These are phyloP conservation scores for Nicotiana rustica DNA, from an alignment of 305 asterid genomes.

Conservation along the genomic window DNA sequence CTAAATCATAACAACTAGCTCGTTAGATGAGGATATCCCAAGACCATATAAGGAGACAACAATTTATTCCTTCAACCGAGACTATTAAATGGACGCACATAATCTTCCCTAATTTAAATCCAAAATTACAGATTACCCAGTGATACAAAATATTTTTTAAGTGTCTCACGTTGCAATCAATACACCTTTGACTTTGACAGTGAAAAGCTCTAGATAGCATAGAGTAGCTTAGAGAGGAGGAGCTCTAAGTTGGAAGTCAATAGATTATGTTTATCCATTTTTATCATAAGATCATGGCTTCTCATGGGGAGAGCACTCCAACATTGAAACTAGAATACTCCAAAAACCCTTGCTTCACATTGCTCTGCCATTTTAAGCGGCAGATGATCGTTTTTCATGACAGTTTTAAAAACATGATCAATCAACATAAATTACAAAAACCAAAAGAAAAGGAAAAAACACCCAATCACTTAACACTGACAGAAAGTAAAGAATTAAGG, in stretches of 20 bases:
- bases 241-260: constrained; percentile 3
- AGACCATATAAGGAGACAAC: background rate
- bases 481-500: background rate
- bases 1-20: background rate
- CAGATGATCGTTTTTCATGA: background rate
- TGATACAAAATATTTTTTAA: background rate
- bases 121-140: background rate
- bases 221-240: background rate
- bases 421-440: constrained; percentile 2
- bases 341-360: background rate
- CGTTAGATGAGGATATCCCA: background rate
- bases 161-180: background rate
- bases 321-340: background rate
- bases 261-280: background rate
- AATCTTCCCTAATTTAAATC: background rate
- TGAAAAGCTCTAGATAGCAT: background rate
- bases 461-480: background rate
- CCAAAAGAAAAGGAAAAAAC: background rate
- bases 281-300: background rate
- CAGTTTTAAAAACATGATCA: background rate
- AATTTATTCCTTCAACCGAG: background rate
- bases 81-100: background rate
- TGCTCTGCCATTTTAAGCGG: background rate
- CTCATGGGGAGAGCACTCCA: background rate
- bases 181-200: background rate